Evolutionary conservation across 305 asterid species (phyloP).

Genomic region (Plantago rigida): DNA sequence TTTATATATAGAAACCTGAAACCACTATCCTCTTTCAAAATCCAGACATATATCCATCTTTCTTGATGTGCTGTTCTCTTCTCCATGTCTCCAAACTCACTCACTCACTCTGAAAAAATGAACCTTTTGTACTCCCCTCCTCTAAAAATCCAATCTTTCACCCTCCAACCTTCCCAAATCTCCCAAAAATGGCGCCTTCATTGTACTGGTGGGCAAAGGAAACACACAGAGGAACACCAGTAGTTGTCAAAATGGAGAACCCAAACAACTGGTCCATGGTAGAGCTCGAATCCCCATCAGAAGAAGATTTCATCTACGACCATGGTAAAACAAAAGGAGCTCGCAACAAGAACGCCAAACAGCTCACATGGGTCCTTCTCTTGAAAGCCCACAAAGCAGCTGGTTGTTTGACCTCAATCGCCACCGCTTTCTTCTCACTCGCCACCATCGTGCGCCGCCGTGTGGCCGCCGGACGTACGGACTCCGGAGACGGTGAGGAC

Average conservation of each 20-base stretch:
- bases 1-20: no score
- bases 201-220: conserved; percentile 73
- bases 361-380: conserved; percentile 85
- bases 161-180: background rate
- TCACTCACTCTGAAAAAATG: background rate
- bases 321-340: conserved; percentile 36
- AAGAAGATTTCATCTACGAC: conserved; percentile 53
- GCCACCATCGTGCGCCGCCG: conserved; percentile 73
- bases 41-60: no score
- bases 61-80: no score
- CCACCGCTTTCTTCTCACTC: conserved; percentile 61
- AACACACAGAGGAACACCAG: conserved; percentile 70
- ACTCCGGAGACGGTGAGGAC: conserved; percentile 57
- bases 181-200: conserved; percentile 56
- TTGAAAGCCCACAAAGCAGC: conserved; percentile 90
- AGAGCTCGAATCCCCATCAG: conserved; percentile 68
- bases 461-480: conserved; percentile 64
- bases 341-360: conserved; percentile 85
- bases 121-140: background rate
- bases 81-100: no score
- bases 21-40: no score
- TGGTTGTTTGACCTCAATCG: conserved; percentile 70
- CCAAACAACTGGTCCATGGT: conserved; percentile 96
- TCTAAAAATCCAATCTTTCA: background rate
- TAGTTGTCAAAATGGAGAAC: conserved; percentile 86